Evolutionary conservation across 768 basidiomycete genomes (phyloP).

Genomic region (Amanita exitialis): DNA sequence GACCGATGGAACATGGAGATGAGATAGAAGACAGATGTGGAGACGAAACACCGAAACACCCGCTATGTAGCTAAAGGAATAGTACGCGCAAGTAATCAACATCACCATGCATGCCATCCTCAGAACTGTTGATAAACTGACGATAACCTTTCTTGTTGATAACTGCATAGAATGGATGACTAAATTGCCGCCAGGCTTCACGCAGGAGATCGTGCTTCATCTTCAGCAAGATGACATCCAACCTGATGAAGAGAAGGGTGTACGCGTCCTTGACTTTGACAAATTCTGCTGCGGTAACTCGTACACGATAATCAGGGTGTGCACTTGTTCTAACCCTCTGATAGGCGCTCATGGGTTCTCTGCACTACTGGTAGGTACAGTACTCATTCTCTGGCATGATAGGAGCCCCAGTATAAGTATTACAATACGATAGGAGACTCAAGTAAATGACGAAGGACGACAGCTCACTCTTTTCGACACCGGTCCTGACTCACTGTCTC

Average conservation of each 20-base stretch:
- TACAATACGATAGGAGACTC: constrained; percentile 40
- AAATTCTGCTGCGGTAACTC: constrained; percentile 46
- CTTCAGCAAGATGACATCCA: constrained; percentile 35
- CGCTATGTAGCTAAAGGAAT: no score
- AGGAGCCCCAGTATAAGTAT: background rate
- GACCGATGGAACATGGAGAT: no score
- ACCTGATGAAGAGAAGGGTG: constrained; percentile 30
- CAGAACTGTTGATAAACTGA: constrained; percentile 24
- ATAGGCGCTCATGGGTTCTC: constrained; percentile 79
- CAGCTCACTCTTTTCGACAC: constrained; percentile 73
- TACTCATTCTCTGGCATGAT: background rate
- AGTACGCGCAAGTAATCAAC: background rate
- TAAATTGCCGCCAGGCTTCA: constrained; percentile 69
- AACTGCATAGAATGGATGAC: constrained; percentile 84
- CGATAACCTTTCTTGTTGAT: constrained; percentile 64
- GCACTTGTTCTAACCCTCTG: background rate
- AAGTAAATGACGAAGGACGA: constrained; percentile 28
- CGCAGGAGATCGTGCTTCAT: constrained; percentile 60
- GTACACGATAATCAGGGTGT: constrained; percentile 4
- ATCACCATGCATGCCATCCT: constrained; percentile 8
- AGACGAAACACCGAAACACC: no score
- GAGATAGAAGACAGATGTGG: no score
- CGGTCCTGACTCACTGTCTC: constrained; percentile 67
- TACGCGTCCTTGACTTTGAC: constrained; percentile 63
- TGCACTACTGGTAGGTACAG: constrained; percentile 53